These are phyloP conservation scores for Emergomyces orientalis DNA, from an alignment of 2,329 filamentous ascomycete genomes.

Conservation along the genomic window DNA sequence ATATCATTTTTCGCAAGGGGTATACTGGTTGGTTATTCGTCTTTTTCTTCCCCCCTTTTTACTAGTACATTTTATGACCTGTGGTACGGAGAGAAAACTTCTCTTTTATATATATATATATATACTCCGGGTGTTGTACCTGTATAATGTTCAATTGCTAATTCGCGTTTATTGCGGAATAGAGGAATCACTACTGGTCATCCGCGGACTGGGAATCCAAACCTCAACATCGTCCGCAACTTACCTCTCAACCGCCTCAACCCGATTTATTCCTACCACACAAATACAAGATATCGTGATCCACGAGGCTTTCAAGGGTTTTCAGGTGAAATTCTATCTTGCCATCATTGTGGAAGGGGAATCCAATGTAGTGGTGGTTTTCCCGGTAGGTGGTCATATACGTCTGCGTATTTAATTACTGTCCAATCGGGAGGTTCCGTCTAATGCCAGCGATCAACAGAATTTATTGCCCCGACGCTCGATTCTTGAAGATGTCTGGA, in stretches of 20 bases:
- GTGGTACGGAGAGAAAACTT: neutral
- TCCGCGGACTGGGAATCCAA: conserved; percentile 84
- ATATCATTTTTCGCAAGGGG: conserved; percentile 38
- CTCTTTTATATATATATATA: neutral
- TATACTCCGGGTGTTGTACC: conserved; percentile 33
- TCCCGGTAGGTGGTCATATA: conserved; percentile 50
- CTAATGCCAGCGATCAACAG: conserved; percentile 17
- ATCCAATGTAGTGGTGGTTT: conserved; percentile 85
- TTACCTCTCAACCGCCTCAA: conserved; percentile 54
- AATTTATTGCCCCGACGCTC: conserved; percentile 61
- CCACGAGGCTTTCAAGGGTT: conserved; percentile 87
- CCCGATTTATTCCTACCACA: conserved; percentile 79
- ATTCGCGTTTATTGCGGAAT: conserved; percentile 16
- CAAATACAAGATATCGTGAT: conserved; percentile 90
- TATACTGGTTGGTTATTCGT: conserved; percentile 40
- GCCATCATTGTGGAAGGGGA: conserved; percentile 85
- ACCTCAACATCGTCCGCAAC: conserved; percentile 63
- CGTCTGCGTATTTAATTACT: neutral
- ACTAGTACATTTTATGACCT: neutral
- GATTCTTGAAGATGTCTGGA: conserved; percentile 84
- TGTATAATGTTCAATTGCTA: conserved; percentile 41
- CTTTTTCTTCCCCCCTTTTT: neutral
- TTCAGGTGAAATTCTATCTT: conserved; percentile 83
- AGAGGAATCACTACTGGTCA: conserved; percentile 78
- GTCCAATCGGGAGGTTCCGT: neutral